Conservation (phyloP, 352 stramenopile genomes). For the Globisporangium nagaii region DNA sequence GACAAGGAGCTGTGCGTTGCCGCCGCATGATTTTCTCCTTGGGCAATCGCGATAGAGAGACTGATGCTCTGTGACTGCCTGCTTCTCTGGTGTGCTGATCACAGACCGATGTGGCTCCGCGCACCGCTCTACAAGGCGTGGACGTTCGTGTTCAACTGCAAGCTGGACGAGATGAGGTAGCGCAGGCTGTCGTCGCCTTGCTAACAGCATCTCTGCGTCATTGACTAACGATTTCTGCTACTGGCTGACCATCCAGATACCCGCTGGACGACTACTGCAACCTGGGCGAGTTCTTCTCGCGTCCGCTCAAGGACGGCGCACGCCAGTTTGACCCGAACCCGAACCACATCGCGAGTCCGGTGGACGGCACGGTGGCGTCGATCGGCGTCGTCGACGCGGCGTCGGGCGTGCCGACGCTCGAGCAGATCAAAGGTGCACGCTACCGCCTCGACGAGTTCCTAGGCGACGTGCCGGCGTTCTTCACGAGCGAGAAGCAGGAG, state of each 20-base stretch:
- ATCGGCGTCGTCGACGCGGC: constrained; percentile 48
- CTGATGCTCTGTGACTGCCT: constrained; percentile 1
- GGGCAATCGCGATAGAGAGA: no score
- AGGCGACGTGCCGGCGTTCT: constrained; percentile 54
- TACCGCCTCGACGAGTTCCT: constrained; percentile 85
- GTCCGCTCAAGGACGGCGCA: constrained; percentile 62
- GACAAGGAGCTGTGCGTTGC: constrained; percentile 80
- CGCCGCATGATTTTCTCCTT: neutral
- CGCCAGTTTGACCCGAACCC: constrained; percentile 35
- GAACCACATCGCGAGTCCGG: constrained; percentile 37
- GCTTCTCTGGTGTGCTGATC: constrained; percentile 1
- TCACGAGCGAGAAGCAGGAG: constrained; percentile 20
- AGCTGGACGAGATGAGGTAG: constrained; percentile 77
- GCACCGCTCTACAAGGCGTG: constrained; percentile 80
- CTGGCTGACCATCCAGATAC: constrained; percentile 26
- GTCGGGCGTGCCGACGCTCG: constrained; percentile 46
- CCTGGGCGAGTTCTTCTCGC: constrained; percentile 82
- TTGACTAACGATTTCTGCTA: neutral
- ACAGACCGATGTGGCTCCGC: constrained; percentile 57
- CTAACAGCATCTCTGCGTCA: neutral
- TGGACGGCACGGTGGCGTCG: constrained; percentile 56
- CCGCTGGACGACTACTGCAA: constrained; percentile 69
- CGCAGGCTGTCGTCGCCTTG: neutral
- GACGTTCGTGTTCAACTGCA: constrained; percentile 74
- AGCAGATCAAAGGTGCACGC: constrained; percentile 78